A percentile compares a stretch with the other conserved stretches of the same genome.
These are phyloP conservation scores for Pinus albicaulis DNA, from an alignment of 75 land plant genomes.

Conservation along the genomic window DNA sequence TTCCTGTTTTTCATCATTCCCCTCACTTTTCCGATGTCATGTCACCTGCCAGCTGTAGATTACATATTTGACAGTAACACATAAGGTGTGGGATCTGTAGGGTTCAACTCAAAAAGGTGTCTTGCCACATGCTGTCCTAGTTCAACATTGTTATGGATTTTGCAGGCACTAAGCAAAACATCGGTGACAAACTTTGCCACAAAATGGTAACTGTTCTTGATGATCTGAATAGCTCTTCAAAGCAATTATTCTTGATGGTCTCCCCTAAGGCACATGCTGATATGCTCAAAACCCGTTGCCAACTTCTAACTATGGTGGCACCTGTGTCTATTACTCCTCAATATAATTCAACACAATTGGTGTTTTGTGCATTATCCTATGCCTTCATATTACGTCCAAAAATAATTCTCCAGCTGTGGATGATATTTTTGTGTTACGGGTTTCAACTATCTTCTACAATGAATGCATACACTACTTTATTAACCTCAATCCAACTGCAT, in stretches of 20 bases:
- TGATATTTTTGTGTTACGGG: not conserved
- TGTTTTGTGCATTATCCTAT: too few species aligned
- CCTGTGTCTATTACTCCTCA: too few species aligned
- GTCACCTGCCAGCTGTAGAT: not conserved
- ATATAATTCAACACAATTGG: too few species aligned
- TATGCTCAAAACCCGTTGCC: too few species aligned
- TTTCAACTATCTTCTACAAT: not conserved
- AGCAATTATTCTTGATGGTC: too few species aligned
- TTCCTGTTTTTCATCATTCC: not conserved
- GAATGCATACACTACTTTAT: not conserved
- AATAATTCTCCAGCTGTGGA: not conserved
- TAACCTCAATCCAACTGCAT: slow-evolving; percentile 1
- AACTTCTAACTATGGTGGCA: too few species aligned
- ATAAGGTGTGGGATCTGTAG: not conserved
- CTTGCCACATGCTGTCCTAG: not conserved
- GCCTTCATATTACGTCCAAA: too few species aligned
- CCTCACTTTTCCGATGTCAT: not conserved
- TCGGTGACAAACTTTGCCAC: too few species aligned
- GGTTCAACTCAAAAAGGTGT: not conserved
- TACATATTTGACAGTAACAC: not conserved
- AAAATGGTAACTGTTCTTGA: too few species aligned
- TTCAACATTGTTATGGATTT: not conserved
- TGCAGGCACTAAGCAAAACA: not conserved
- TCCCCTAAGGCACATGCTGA: too few species aligned
- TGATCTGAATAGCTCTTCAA: too few species aligned